Percentiles rank a stretch among this genome's conserved stretches.
phyloP scores from a whole-genome alignment of 2,329 filamentous ascomycete species.

The Decorospora gaudefroyi region DNA sequence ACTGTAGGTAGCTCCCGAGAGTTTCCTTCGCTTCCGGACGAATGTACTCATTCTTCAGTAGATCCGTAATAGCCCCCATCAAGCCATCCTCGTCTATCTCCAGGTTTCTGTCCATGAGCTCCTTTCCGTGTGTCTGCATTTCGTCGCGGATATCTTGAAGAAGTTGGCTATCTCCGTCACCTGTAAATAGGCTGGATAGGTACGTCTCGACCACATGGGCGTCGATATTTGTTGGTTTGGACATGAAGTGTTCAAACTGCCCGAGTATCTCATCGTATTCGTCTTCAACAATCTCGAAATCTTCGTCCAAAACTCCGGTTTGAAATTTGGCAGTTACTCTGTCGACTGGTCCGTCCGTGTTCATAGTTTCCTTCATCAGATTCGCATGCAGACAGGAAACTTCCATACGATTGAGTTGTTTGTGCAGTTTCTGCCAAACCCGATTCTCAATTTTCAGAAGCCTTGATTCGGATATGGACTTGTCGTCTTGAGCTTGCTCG shows the following conservation, averaged over 20 bases:
- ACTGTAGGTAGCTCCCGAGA: constrained; percentile 35
- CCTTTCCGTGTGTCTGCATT: constrained; percentile 21
- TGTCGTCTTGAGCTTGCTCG: constrained; percentile 59
- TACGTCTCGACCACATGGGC: constrained; percentile 26
- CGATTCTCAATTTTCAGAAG: constrained; percentile 55
- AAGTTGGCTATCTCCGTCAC: neutral
- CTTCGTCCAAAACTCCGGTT: constrained; percentile 38
- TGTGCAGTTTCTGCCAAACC: constrained; percentile 54
- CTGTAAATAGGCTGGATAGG: constrained; percentile 22
- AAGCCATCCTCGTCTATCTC: constrained; percentile 52
- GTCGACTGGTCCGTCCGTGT: constrained; percentile 37
- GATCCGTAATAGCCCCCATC: constrained; percentile 54
- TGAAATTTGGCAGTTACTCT: constrained; percentile 15
- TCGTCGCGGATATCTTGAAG: constrained; percentile 18
- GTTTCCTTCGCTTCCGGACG: constrained; percentile 54
- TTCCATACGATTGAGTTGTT: constrained; percentile 60
- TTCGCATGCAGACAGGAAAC: constrained; percentile 62
- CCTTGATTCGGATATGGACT: constrained; percentile 55
- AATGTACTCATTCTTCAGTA: constrained; percentile 56
- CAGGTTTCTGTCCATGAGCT: constrained; percentile 15
- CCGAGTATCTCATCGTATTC: constrained; percentile 60
- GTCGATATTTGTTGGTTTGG: constrained; percentile 23
- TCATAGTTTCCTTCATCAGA: constrained; percentile 50
- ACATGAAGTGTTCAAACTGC: constrained; percentile 35
- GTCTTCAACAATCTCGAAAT: constrained; percentile 57